Conservation (phyloP, 1,284 basidiomycete genomes). For the Macrocystidia cucumis region DNA sequence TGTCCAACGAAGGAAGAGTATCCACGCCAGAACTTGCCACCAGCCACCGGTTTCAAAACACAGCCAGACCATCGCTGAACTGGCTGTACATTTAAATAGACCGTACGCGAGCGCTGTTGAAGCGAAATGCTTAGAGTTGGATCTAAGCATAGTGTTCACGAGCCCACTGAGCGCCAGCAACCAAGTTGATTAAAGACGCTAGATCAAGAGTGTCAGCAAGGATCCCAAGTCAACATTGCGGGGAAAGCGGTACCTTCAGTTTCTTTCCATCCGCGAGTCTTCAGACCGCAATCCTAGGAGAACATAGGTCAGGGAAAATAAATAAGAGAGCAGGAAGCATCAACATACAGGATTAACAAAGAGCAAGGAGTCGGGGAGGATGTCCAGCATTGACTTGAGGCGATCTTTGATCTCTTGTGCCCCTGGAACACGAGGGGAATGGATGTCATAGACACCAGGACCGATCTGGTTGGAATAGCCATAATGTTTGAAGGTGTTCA, state of each 20-base stretch:
- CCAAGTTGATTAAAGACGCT: conserved; percentile 82
- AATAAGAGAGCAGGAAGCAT: conserved; percentile 13
- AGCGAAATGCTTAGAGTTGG: conserved; percentile 52
- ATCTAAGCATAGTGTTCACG: conserved; percentile 74
- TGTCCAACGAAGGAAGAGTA: no score
- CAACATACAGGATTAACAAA: conserved; percentile 90
- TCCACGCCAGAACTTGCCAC: no score
- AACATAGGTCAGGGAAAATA: conserved; percentile 7
- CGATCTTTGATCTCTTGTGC: conserved; percentile 95
- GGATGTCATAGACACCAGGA: conserved; percentile 98
- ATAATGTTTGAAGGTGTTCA: conserved; percentile 92
- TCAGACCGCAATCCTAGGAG: conserved; percentile 71
- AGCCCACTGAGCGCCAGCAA: conserved; percentile 87
- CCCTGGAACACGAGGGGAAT: conserved; percentile 96
- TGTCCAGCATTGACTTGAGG: conserved; percentile 77
- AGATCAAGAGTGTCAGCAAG: conserved; percentile 9
- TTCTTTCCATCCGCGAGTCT: conserved; percentile 97
- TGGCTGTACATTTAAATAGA: conserved; percentile 21
- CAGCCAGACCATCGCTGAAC: conserved; percentile 11
- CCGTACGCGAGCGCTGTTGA: conserved; percentile 74
- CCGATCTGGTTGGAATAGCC: conserved; percentile 98
- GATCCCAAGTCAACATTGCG: conserved; percentile 3
- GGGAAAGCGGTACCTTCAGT: conserved; percentile 51
- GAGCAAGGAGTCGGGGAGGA: conserved; percentile 74
- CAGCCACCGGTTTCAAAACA: conserved; percentile 34